These are phyloP conservation scores for Vitis vinifera DNA, from an alignment of 164 flowering plant genomes.

Conservation along the genomic window ASM3070453v1 NC_081814.1:9012501-9013000, in stretches of 20 bases:
- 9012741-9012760: conserved; percentile 20
- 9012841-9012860: background rate
- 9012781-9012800: conserved; percentile 25
- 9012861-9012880: background rate
- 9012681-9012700: background rate
- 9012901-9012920: conserved; percentile 14
- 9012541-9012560: conserved; percentile 40
- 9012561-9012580: conserved; percentile 26
- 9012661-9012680: conserved; percentile 1
- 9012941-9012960: conserved; percentile 20
- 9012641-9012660: conserved; percentile 4
- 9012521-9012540: conserved; percentile 33
- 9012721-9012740: conserved; percentile 40
- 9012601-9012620: conserved; percentile 15
- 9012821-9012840: background rate
- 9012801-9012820: conserved; percentile 4
- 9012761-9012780: conserved; percentile 23
- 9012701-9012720: background rate
- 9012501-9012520: conserved; percentile 12
- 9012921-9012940: conserved; percentile 14
- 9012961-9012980: conserved; percentile 25
- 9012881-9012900: conserved; percentile 35
- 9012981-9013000: conserved; percentile 37
- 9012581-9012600: conserved; percentile 16
- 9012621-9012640: conserved; percentile 9